Evolutionary conservation across 192 early-diverging fungal species (phyloP), one percentile per base, ranked within the genome.

Genomic region (Lunasporangiospora selenospora): DNA sequence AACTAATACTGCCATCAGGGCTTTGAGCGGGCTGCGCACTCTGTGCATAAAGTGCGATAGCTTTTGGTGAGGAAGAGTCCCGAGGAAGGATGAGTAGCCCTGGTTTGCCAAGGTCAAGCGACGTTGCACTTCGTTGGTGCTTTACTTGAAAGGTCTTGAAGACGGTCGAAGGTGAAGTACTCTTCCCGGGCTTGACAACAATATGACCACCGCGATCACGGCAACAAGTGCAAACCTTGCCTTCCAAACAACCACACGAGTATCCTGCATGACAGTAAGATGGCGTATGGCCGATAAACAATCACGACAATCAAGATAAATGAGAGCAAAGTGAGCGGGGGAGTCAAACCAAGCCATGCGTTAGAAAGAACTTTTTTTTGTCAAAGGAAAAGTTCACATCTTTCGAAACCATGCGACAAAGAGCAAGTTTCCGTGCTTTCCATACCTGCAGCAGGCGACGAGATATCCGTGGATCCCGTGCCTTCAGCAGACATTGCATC

Each of bases 201-300:
- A 67, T 42, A 32, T 58, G 65, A 7, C 65, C 65, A 4, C 40
- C 41, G 19, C 65, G 65, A 23, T 67, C 56, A 9, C 65, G 55
- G 18, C 65, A 67, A 11, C 65, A 67, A 6, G 65, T 53, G 31
- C 65, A 67, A n/a, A 58, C 16, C 27, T 31, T 13, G 23, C 65
- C 65, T 3, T 53, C 50, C n/a, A 53, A 33, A 30, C 65, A 67
- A 26, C 65, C 65, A 16, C 65, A 67, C 8, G 31, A 46, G 13
- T 21, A 47, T 47, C n/a, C n/a, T n/a, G n/a, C n/a, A n/a, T n/a
- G n/a, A n/a, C n/a, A n/a, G n/a, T n/a, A n/a, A n/a, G n/a, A n/a
- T n/a, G n/a, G n/a, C n/a, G n/a, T n/a, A n/a, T n/a, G n/a, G n/a
- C n/a, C n/a, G n/a, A n/a, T n/a, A n/a, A n/a, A n/a, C n/a, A n/a